Percentiles rank a stretch among this genome's conserved stretches.
Conservation (phyloP, 495 filamentous ascomycete species). For the Penicillium argentinense region DNA sequence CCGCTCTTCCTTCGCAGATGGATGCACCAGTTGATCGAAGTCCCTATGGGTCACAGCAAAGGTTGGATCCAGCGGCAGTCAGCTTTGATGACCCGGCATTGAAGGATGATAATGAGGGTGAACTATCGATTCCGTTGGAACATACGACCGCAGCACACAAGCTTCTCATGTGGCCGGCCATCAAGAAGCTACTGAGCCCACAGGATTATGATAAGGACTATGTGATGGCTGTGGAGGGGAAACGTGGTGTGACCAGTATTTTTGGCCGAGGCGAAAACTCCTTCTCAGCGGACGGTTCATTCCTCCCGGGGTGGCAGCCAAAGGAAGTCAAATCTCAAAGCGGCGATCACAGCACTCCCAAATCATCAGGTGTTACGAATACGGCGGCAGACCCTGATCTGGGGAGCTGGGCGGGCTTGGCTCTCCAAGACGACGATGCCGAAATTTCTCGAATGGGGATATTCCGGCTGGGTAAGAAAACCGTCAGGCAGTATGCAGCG, state of each 20-base stretch:
- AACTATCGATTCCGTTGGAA: constrained; percentile 68
- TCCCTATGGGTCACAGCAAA: background rate
- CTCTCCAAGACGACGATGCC: constrained; percentile 27
- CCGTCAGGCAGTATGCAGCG: constrained; percentile 60
- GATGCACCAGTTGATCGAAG: background rate
- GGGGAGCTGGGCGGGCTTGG: constrained; percentile 1
- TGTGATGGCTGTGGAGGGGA: constrained; percentile 73
- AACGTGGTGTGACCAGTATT: constrained; percentile 70
- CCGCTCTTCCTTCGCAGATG: background rate
- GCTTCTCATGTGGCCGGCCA: constrained; percentile 69
- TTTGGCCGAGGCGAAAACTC: constrained; percentile 77
- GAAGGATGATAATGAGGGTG: constrained; percentile 39
- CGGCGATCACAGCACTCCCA: too few relatives aligned
- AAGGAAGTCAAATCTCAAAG: constrained; percentile 4
- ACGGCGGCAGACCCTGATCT: background rate
- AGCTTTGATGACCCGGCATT: constrained; percentile 12
- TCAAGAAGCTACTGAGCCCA: constrained; percentile 52
- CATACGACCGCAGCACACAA: constrained; percentile 82
- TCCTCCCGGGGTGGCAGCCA: constrained; percentile 16
- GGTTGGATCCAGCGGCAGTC: background rate
- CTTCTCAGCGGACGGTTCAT: constrained; percentile 44
- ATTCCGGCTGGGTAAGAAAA: constrained; percentile 62
- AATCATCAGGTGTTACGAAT: background rate
- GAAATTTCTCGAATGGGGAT: constrained; percentile 60
- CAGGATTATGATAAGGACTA: constrained; percentile 57